A percentile compares a stretch with the other conserved stretches of the same genome.
phyloP scores from a whole-genome alignment of 805 yeast genomes.

The Yarrowia alimentaria region DNA sequence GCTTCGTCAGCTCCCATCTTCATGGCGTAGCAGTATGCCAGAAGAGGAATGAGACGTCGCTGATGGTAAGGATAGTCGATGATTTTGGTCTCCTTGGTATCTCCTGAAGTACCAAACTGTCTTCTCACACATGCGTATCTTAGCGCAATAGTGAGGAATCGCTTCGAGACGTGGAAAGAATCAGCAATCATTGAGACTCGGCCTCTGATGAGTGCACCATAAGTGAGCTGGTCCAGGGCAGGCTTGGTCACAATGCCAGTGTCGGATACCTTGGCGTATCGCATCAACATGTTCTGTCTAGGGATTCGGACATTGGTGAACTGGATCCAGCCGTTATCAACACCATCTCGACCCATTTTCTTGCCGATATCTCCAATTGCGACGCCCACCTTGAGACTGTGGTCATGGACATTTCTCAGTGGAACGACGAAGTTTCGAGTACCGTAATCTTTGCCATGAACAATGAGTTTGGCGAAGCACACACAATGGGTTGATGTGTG shows the following conservation, averaged over 20 bases:
- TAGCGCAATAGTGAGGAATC: slow-evolving; percentile 79
- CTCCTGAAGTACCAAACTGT: slow-evolving; percentile 61
- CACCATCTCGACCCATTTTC: slow-evolving; percentile 94
- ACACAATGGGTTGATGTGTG: slow-evolving; percentile 87
- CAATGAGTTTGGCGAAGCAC: slow-evolving; percentile 77
- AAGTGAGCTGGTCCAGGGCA: slow-evolving; percentile 82
- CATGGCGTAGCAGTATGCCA: slow-evolving; percentile 75
- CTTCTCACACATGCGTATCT: slow-evolving; percentile 86
- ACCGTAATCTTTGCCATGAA: slow-evolving; percentile 81
- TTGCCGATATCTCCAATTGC: slow-evolving; percentile 88
- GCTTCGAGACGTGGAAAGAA: slow-evolving; percentile 74
- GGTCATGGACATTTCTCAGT: slow-evolving; percentile 63
- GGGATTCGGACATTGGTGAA: slow-evolving; percentile 81
- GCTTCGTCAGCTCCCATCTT: slow-evolving; percentile 68
- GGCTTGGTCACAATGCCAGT: slow-evolving; percentile 71
- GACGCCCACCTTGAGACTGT: slow-evolving; percentile 72
- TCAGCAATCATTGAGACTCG: slow-evolving; percentile 88
- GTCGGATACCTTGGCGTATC: slow-evolving; percentile 66
- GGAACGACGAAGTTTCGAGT: slow-evolving; percentile 94
- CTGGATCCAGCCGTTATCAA: slow-evolving; percentile 96
- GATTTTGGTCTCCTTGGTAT: slow-evolving; percentile 63
- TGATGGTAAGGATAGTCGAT: slow-evolving; percentile 87
- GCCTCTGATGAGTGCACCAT: slow-evolving; percentile 82
- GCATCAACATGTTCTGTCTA: slow-evolving; percentile 73
- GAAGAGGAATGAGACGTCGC: slow-evolving; percentile 74